Evolutionary conservation across 441 rosid genomes (phyloP).

Genomic region (Mallotus japonicus): DNA sequence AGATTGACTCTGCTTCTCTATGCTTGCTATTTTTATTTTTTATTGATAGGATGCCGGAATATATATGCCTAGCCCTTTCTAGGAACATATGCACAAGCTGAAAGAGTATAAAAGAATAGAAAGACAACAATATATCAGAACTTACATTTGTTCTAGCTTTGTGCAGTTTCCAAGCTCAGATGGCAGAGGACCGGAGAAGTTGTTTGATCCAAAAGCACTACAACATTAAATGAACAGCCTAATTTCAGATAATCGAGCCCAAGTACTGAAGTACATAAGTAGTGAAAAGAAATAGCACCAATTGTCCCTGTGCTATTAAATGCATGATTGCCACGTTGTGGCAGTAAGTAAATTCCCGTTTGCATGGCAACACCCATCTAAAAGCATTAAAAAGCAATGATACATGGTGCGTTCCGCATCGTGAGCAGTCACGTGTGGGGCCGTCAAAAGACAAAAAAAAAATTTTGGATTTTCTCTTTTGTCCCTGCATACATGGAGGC

Average conservation of each 20-base stretch:
- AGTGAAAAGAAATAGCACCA: background rate
- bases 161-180: conserved; percentile 55
- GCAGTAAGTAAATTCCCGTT: too few relatives aligned
- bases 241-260: background rate
- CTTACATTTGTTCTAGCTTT: conserved; percentile 55
- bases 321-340: background rate
- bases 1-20: background rate
- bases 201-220: conserved; percentile 56
- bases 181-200: conserved; percentile 65
- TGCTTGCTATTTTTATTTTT: background rate
- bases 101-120: background rate
- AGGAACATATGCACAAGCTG: background rate
- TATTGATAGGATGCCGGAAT: background rate
- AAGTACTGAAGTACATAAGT: too few relatives aligned
- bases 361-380: background rate
- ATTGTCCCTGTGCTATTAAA: conserved; percentile 2
- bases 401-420: too few relatives aligned
- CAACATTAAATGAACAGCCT: conserved; percentile 9
- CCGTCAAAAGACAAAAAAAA: too few relatives aligned
- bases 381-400: too few relatives aligned
- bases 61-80: background rate
- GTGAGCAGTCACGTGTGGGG: too few relatives aligned
- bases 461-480: too few relatives aligned
- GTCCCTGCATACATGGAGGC: too few relatives aligned
- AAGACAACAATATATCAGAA: conserved; percentile 12